Conservation (phyloP, 2,329 filamentous ascomycete genomes). For the Xylaria sp. region DNA sequence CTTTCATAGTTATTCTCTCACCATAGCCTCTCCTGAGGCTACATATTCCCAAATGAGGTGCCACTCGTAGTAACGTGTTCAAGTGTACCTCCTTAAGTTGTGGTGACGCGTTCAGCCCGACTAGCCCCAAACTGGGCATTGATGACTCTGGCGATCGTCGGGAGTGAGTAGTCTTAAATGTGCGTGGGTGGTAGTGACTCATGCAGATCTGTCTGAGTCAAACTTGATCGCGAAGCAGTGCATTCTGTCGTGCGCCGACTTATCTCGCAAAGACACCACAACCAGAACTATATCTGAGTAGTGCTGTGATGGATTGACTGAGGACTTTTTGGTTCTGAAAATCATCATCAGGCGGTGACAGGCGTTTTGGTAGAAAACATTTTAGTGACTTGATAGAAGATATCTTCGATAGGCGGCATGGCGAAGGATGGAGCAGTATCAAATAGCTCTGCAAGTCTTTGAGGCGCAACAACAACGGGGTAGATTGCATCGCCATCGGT, state of each 20-base stretch:
- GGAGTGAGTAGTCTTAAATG: background rate
- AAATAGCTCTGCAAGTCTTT: slow-evolving; percentile 76
- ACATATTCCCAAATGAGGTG: background rate
- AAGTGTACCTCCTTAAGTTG: background rate
- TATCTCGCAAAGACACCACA: background rate
- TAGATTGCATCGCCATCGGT: slow-evolving; percentile 63
- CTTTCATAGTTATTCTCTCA: background rate
- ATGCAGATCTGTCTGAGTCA: background rate
- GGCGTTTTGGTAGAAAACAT: slow-evolving; percentile 69
- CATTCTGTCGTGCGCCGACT: background rate
- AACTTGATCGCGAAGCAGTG: background rate
- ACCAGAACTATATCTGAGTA: background rate
- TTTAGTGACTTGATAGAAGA: slow-evolving; percentile 77
- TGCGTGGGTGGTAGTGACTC: background rate
- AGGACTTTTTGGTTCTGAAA: background rate
- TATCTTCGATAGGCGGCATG: slow-evolving; percentile 76
- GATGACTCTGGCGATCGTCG: background rate
- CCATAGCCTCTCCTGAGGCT: background rate
- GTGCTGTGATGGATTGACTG: background rate
- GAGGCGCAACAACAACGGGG: slow-evolving; percentile 71
- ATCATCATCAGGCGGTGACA: slow-evolving; percentile 40
- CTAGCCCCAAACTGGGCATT: background rate
- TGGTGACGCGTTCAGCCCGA: background rate
- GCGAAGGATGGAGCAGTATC: slow-evolving; percentile 75
- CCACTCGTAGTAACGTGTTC: background rate